phyloP scores from a whole-genome alignment of 2,329 filamentous ascomycete species.

The Penicillium thymicola region DNA sequence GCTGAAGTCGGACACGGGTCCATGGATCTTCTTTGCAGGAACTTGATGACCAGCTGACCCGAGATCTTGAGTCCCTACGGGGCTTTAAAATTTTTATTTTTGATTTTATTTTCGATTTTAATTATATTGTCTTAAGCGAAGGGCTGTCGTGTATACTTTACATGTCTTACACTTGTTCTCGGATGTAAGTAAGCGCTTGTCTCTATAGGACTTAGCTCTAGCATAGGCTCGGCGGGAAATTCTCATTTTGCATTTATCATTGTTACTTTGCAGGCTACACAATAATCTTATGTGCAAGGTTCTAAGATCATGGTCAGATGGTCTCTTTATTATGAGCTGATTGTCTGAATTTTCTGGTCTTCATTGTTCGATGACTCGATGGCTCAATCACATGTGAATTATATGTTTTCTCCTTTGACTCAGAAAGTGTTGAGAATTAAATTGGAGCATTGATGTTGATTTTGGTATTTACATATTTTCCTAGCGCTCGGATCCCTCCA shows the following conservation, averaged over 20 bases:
- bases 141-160: background rate
- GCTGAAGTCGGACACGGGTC: slow-evolving; percentile 2
- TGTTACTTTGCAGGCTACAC: background rate
- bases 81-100: background rate
- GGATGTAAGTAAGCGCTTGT: slow-evolving; percentile 6
- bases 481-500: background rate
- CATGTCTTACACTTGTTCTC: background rate
- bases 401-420: slow-evolving; percentile 2
- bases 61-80: slow-evolving; percentile 3
- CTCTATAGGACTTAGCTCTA: background rate
- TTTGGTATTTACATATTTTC: background rate
- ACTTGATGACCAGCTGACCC: slow-evolving; percentile 6
- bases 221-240: slow-evolving; percentile 2
- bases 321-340: background rate
- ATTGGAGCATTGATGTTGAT: background rate
- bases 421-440: background rate
- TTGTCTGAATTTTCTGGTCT: slow-evolving; percentile 7
- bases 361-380: background rate
- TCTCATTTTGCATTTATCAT: background rate
- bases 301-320: background rate
- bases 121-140: background rate
- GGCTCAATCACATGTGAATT: slow-evolving; percentile 2
- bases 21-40: slow-evolving; percentile 1
- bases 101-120: no score
- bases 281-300: background rate